phyloP scores from a whole-genome alignment of 305 asterid species.

The Plantago coronopus region DNA sequence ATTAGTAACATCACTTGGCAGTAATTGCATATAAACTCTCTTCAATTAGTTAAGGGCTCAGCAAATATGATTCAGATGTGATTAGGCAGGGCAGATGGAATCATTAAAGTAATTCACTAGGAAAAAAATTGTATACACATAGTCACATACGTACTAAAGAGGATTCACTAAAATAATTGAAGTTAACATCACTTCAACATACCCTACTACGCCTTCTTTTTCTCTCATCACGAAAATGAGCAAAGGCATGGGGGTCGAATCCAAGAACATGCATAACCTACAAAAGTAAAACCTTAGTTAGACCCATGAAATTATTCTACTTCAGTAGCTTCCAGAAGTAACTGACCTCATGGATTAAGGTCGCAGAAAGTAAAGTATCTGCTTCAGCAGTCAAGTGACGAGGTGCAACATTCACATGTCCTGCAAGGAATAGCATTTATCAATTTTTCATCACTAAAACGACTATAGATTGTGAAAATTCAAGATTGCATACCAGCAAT shows the following conservation, averaged over 20 bases:
- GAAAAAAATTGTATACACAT: too few species aligned
- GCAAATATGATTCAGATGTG: too few species aligned
- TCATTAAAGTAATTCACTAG: too few species aligned
- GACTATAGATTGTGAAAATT: constrained; percentile 20
- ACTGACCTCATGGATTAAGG: constrained; percentile 80
- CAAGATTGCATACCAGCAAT: constrained; percentile 59
- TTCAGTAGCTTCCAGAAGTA: neutral
- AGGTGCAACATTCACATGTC: constrained; percentile 97
- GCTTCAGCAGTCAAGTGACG: constrained; percentile 98
- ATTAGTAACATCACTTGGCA: too few species aligned
- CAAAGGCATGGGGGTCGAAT: constrained; percentile 95
- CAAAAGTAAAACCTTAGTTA: constrained; percentile 13
- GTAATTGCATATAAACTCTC: too few species aligned
- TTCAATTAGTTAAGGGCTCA: too few species aligned
- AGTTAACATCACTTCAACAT: constrained; percentile 20
- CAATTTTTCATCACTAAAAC: neutral
- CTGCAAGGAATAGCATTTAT: constrained; percentile 33
- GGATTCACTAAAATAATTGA: too few species aligned
- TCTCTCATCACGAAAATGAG: constrained; percentile 93
- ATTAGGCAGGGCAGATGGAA: too few species aligned
- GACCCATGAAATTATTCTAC: constrained; percentile 16
- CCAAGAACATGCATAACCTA: constrained; percentile 97
- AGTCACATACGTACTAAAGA: too few species aligned
- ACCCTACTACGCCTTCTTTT: constrained; percentile 82
- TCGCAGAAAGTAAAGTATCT: constrained; percentile 87